Base-by-base conservation (phyloP, 306 rosid genomes). In the Vigna trinervia region DNA sequence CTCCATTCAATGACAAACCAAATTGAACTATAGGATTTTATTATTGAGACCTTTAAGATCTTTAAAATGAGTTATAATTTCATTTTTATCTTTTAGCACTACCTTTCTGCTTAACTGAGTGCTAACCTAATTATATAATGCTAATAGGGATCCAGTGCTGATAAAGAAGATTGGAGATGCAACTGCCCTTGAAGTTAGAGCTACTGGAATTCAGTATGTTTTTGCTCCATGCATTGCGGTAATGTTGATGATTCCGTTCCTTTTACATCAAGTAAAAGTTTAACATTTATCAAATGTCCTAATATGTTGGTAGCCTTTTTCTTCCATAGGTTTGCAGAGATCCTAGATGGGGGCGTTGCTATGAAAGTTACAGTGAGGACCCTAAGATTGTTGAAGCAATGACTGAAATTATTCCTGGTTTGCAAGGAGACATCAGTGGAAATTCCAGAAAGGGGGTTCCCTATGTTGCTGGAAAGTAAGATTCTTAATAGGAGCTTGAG, bases 141-240 rank as follows among this genome's bases (percentile, higher is more conserved):
- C 51, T 64, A 1, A 10, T 43, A 66, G 71, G 71, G 71, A 66
- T 22, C 71, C 71, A 5, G 53, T 41, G 34, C 71, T 66, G 53
- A 66, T 66, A 43, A 66, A 66, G 71, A 66, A 66, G 53, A 66
- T 66, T 66, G 71, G 71, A 66, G 71, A 66, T 66, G 71, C 71
- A 43, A 66, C 71, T 66, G 71, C 71, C 36, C 71, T 66, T 41
- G 71, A 66, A 66, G 71, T 66, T 66, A 66, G 71, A 66, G 71
- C 71, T 66, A 66, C 71, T 66, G 71, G 71, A 66, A 66, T 66
- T 43, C 71, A 66, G 23, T 66, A 66, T 66, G 71, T 41, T 11
- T 66, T 66, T 66, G 71, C 71, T 66, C 71, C 71, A 17, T 66
- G 71, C 2, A 66, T 66, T 66, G 71, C 71, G 71, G 71, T 66